These are phyloP conservation scores for Pachysandra terminalis DNA, from an alignment of 164 flowering plant genomes.

Conservation along the genomic window DNA sequence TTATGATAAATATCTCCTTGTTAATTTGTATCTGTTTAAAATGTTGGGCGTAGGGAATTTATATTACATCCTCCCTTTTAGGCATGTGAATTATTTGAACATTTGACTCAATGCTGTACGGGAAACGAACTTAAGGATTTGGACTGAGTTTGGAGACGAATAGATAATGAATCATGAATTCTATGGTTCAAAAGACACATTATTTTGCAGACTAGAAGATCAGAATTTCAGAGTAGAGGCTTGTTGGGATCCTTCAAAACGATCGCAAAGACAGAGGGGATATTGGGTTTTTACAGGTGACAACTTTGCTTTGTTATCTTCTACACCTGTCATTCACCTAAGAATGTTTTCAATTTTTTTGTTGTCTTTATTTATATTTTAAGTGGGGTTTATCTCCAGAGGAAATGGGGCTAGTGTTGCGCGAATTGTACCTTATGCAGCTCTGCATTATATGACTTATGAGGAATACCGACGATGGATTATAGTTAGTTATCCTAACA, in stretches of 20 bases:
- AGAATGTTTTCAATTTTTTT: too few relatives aligned
- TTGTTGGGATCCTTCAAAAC: slow-evolving; percentile 65
- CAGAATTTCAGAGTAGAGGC: slow-evolving; percentile 75
- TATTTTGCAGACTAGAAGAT: slow-evolving; percentile 74
- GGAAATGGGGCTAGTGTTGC: slow-evolving; percentile 99
- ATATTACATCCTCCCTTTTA: too few relatives aligned
- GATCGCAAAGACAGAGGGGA: slow-evolving; percentile 81
- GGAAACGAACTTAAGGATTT: background rate
- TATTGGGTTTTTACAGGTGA: slow-evolving; percentile 85
- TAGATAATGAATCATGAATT: background rate
- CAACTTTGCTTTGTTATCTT: background rate
- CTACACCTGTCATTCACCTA: background rate
- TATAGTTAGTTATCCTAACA: slow-evolving; percentile 51
- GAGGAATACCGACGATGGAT: slow-evolving; percentile 94
- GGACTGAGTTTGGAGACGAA: background rate
- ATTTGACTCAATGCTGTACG: too few relatives aligned
- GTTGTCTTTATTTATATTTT: slow-evolving; percentile 11
- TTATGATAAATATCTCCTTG: too few relatives aligned
- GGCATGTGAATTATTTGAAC: too few relatives aligned
- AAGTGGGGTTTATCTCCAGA: slow-evolving; percentile 31
- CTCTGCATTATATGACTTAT: slow-evolving; percentile 90
- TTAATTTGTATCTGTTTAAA: too few relatives aligned
- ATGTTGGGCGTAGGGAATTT: too few relatives aligned
- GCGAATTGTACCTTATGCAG: slow-evolving; percentile 97
- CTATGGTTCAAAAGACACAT: background rate